Evolutionary conservation across 1,284 basidiomycete genomes (phyloP), one percentile per base, ranked within the genome.

Genomic region (Ganoderma lingzhi): DNA sequence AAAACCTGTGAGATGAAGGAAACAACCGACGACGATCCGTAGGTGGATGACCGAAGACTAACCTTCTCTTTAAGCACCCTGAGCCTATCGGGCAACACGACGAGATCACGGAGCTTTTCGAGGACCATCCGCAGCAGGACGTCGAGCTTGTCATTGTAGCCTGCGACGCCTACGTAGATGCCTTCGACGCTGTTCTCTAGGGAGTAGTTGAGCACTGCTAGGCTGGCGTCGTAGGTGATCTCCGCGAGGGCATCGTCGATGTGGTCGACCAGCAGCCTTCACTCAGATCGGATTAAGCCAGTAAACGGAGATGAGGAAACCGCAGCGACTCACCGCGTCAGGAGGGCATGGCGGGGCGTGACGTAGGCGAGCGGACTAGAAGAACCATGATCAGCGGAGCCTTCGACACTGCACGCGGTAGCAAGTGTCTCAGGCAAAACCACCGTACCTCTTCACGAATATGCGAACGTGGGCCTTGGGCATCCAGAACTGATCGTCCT

Each of bases 141-240:
- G 0, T 84, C 78, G 0, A 93, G 82, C 81, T 92, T 92, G 81
- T 93, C 90, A 74, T 87, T 89, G 81, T 91, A 93, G 0, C 91
- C 91, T 42, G 83, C 82, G 12, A 89, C 81, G 15, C 82, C 80
- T 85, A 79, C 51, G 78, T 77, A 65, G 88, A 83, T 42, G 79
- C 84, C 75, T 84, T 85, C 62, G 79, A 83, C 68, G 80, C 81
- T 68, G 82, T 84, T 72, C 81, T 81, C 56, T 56, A 91, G 78
- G 66, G 79, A 81, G 80, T 89, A 92, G 42, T 80, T 80, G 66
- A 92, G 80, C 3, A 90, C 90, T 6, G 91, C 91, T n/a, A 92
- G 82, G 65, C 86, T 84, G 10, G 91, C 90, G 74, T 89, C 89
- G 77, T 93, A 93, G 6, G 88, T 84, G 73, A 77, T 63, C 63